Percentiles rank a stretch among this genome's conserved stretches.
Evolutionary conservation across 2,329 filamentous ascomycete genomes (phyloP).

Genomic region (Fusarium hainanense): DNA sequence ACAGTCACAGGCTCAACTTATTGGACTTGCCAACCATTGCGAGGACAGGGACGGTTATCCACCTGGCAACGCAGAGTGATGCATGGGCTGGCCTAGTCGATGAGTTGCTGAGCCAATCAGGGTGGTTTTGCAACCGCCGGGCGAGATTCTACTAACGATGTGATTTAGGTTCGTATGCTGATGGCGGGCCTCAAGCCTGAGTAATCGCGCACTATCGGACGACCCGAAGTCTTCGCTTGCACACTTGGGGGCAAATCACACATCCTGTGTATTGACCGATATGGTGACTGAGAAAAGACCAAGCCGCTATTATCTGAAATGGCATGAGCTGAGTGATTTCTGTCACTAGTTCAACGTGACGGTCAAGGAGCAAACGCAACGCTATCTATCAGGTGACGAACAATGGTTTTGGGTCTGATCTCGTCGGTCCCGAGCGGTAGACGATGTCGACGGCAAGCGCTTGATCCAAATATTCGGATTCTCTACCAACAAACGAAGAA

Average conservation of each 20-base stretch:
- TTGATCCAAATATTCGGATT: conserved; percentile 8
- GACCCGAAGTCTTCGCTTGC: conserved; percentile 34
- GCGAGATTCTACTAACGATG: neutral
- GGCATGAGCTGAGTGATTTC: conserved; percentile 24
- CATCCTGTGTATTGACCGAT: conserved; percentile 14
- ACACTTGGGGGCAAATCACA: conserved; percentile 37
- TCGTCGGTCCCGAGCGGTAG: conserved; percentile 18
- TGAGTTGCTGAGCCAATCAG: conserved; percentile 27
- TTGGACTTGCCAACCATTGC: neutral
- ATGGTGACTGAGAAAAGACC: conserved; percentile 21
- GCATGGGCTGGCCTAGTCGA: conserved; percentile 4
- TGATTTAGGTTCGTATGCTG: conserved; percentile 5
- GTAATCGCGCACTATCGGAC: conserved; percentile 40
- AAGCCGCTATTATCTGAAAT: conserved; percentile 13
- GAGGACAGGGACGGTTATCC: conserved; percentile 11
- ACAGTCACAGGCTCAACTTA: conserved; percentile 4
- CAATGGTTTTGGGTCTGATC: conserved; percentile 7
- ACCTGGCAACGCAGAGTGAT: conserved; percentile 30
- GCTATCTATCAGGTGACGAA: conserved; percentile 15
- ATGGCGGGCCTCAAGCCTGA: conserved; percentile 29
- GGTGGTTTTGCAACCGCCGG: conserved; percentile 27
- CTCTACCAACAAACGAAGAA: conserved; percentile 10
- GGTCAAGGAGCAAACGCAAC: conserved; percentile 6
- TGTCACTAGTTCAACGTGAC: conserved; percentile 13
- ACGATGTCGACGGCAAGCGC: conserved; percentile 18